Evolutionary conservation across 1,284 basidiomycete genomes (phyloP).

Genomic region (Sphagnurus paluster): DNA sequence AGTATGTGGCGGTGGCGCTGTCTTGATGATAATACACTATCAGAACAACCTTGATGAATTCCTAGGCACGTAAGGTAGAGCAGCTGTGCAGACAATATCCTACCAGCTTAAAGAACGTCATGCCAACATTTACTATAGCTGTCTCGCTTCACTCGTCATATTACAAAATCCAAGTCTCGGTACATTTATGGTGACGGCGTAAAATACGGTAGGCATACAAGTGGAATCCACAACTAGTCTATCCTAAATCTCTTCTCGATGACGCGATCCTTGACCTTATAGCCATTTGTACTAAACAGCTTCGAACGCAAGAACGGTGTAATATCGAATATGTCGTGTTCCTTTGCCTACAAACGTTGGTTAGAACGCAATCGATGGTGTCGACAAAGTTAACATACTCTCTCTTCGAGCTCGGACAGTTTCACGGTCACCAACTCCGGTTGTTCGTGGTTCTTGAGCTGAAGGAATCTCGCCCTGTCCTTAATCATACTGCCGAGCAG

Average conservation of each 20-base stretch:
- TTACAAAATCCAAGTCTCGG: too few relatives aligned
- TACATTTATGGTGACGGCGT: too few relatives aligned
- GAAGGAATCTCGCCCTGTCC: conserved; percentile 86
- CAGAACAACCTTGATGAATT: too few relatives aligned
- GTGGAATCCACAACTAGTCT: conserved; percentile 20
- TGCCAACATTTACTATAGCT: too few relatives aligned
- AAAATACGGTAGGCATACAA: too few relatives aligned
- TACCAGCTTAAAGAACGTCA: too few relatives aligned
- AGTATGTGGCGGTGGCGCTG: too few relatives aligned
- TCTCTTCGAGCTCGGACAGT: conserved; percentile 77
- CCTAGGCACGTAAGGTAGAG: too few relatives aligned
- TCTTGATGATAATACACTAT: too few relatives aligned
- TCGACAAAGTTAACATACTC: conserved; percentile 50
- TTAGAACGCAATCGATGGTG: not conserved
- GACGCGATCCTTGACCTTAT: conserved; percentile 62
- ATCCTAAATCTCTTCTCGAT: conserved; percentile 72
- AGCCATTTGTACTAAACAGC: conserved; percentile 90
- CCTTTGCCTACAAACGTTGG: conserved; percentile 68
- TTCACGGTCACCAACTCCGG: conserved; percentile 77
- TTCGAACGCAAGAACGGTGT: conserved; percentile 83
- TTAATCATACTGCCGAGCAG: conserved; percentile 94
- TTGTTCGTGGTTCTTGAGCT: conserved; percentile 74
- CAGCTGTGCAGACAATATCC: too few relatives aligned
- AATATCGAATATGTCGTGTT: conserved; percentile 93
- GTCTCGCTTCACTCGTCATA: too few relatives aligned